Conservation (phyloP, 2,329 filamentous ascomycete genomes). For the Aspergillus piperis region DNA sequence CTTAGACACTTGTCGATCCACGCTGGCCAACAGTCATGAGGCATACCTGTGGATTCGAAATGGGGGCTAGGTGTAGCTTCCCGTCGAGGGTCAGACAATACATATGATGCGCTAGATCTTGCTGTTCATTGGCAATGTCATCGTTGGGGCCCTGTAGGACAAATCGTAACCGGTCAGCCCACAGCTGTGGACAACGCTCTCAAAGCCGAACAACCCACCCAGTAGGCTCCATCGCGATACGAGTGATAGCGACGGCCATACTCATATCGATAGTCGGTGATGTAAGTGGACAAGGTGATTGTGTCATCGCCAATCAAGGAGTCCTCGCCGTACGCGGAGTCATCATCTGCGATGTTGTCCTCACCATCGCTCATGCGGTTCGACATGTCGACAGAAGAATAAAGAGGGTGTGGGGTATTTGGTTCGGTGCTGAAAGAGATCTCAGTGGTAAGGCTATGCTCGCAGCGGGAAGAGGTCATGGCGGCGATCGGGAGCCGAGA, state of each 20-base stretch:
- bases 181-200: not conserved
- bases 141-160: slow-evolving; percentile 24
- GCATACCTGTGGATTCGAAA: slow-evolving; percentile 22
- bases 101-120: slow-evolving; percentile 41
- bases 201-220: slow-evolving; percentile 12
- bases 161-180: not conserved
- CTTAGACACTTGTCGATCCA: not conserved
- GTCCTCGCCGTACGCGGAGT: slow-evolving; percentile 24
- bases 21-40: not conserved
- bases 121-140: slow-evolving; percentile 24
- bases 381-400: not conserved
- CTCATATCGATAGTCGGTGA: slow-evolving; percentile 33
- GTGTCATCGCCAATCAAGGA: slow-evolving; percentile 27
- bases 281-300: slow-evolving; percentile 28
- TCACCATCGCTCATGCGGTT: slow-evolving; percentile 4
- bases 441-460: not conserved
- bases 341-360: slow-evolving; percentile 14
- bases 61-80: slow-evolving; percentile 34
- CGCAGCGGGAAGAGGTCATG: slow-evolving; percentile 7
- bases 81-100: slow-evolving; percentile 36
- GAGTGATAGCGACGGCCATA: slow-evolving; percentile 38
- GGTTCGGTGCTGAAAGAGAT: not conserved
- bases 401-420: not conserved
- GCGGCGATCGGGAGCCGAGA: slow-evolving; percentile 7
- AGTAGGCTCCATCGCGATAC: slow-evolving; percentile 33